Evolutionary conservation across 768 basidiomycete species (phyloP), one percentile per base, ranked within the genome.

Genomic region (Lentinula detonsa): DNA sequence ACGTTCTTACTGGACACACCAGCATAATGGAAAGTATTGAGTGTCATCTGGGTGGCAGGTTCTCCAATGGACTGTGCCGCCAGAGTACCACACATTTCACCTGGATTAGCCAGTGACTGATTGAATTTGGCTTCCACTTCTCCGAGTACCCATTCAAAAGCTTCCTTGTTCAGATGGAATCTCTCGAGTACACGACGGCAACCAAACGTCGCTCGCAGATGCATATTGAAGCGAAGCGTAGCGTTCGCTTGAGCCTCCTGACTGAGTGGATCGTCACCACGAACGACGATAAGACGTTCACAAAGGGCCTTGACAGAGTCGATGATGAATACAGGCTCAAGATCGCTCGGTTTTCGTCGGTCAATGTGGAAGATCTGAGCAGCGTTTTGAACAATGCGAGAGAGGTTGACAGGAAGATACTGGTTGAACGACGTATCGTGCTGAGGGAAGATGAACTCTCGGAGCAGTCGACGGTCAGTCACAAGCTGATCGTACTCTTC

Each of bases 1-100:
- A 99, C 97, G 75, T 97, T 98, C 78, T 98, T 98, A 70, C 91
- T 94, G n/a, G 97, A 96, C 28, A 99, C 97, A 88, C 97, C 97
- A 63, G 97, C 97, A 72, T 98, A 98, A 75, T 99, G 97, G 91
- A 98, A 99, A 0, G 96, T 98, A 74, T 99, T 99, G 61, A 99
- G 75, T 5, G 97, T 98, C 97, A 99, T 98, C 76, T 99, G 97
- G 0, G 97, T 99, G 4, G 97, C 97, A 0, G 97, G 97, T 78
- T 98, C 97, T 73, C 97, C 97, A 65, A 98, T 99, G 0, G 97
- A 98, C 76, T 99, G 97, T 0, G 97, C 97, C 40, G 96, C 90
- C 21, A 98, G 84, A 0, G 95, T 97, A 48, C 97, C 97, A 65
- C 97, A 98, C 97, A 99, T 99, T 75, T 98, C 97, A 49, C 96